Conservation (phyloP, 1,139 yeast species). For the Pichia sp. region DNA sequence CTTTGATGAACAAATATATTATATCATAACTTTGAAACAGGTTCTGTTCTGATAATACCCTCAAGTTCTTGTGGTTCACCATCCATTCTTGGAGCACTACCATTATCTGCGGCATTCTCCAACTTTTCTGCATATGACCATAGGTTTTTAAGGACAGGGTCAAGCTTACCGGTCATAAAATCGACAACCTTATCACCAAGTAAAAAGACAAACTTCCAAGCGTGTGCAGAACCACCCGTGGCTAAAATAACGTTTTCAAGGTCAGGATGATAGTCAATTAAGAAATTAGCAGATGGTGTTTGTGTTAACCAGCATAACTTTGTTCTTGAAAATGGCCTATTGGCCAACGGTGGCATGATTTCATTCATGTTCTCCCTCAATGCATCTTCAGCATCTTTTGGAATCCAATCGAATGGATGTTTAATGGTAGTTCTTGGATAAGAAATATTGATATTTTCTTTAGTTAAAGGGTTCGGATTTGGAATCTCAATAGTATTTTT, state of each 20-base stretch:
- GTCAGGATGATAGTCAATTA: slow-evolving; percentile 25
- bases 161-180: slow-evolving; percentile 12
- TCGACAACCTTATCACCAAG: slow-evolving; percentile 29
- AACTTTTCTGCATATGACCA: slow-evolving; percentile 17
- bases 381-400: slow-evolving; percentile 24
- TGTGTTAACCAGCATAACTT: slow-evolving; percentile 29
- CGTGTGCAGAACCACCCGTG: slow-evolving; percentile 36
- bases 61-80: slow-evolving; percentile 15
- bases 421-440: slow-evolving; percentile 18
- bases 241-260: slow-evolving; percentile 23
- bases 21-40: not conserved
- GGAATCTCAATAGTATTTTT: slow-evolving; percentile 31
- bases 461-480: slow-evolving; percentile 24
- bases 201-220: slow-evolving; percentile 35
- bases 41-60: slow-evolving; percentile 1
- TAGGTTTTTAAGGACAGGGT: slow-evolving; percentile 7
- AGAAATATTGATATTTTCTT: slow-evolving; percentile 10
- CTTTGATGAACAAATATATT: not conserved
- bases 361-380: slow-evolving; percentile 22
- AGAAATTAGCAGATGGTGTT: slow-evolving; percentile 25
- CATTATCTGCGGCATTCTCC: slow-evolving; percentile 19
- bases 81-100: slow-evolving; percentile 16
- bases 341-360: slow-evolving; percentile 22
- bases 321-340: slow-evolving; percentile 22
- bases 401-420: slow-evolving; percentile 23